These are phyloP conservation scores for Fistulina hepatica DNA, from an alignment of 1,284 basidiomycete genomes.

Conservation along the genomic window DNA sequence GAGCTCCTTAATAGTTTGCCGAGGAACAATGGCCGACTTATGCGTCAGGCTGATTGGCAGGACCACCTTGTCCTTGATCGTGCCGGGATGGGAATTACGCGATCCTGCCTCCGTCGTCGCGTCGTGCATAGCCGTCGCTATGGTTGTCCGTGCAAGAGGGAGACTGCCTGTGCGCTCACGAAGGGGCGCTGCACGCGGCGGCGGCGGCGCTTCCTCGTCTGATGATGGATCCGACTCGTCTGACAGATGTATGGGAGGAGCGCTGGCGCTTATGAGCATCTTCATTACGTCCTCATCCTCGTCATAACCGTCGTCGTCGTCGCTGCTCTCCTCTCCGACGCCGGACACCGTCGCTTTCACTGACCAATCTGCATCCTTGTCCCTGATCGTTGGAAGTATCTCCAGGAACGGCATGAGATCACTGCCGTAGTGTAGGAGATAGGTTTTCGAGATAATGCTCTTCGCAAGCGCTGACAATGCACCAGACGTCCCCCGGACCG, in stretches of 20 bases:
- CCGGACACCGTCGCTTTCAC: too few species aligned
- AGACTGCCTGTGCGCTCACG: constrained; percentile 11
- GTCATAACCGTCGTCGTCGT: constrained; percentile 39
- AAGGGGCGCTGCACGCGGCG: constrained; percentile 14
- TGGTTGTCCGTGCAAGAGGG: constrained; percentile 4
- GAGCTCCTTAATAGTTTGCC: constrained; percentile 55
- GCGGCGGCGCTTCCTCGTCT: constrained; percentile 25
- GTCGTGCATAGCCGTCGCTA: constrained; percentile 7
- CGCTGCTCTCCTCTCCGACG: constrained; percentile 51
- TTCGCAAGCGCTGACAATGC: constrained; percentile 65
- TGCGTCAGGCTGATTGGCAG: constrained; percentile 17
- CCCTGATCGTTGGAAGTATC: constrained; percentile 43
- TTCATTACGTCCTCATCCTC: neutral
- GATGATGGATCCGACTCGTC: too few species aligned
- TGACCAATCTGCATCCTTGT: constrained; percentile 62
- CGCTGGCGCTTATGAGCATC: too few species aligned
- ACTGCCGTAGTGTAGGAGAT: constrained; percentile 70
- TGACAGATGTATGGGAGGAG: too few species aligned
- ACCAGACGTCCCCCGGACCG: constrained; percentile 57
- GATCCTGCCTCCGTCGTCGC: constrained; percentile 15
- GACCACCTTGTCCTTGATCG: too few species aligned
- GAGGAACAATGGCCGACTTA: constrained; percentile 26
- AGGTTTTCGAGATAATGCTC: constrained; percentile 64
- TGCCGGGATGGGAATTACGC: constrained; percentile 14
- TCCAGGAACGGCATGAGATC: constrained; percentile 71